phyloP scores from a whole-genome alignment of 805 yeast genomes.

The Myxozyma mucilagina region DNA sequence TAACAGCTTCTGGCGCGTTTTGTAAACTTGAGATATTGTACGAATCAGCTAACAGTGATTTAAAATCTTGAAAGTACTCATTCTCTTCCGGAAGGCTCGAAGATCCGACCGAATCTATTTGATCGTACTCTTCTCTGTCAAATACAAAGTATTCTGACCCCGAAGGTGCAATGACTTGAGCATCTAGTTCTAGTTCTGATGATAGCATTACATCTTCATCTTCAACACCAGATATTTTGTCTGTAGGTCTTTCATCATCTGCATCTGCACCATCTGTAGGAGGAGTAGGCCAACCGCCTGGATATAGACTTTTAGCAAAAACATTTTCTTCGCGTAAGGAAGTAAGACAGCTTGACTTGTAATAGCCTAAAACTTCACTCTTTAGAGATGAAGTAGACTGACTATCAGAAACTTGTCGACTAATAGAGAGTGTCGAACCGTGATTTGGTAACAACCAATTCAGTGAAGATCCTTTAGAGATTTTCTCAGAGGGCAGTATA shows the following conservation, averaged over 20 bases:
- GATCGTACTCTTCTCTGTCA: background rate
- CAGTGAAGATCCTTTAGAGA: background rate
- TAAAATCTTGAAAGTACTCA: constrained; percentile 16
- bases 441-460: background rate
- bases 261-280: background rate
- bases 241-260: background rate
- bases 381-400: too few relatives aligned
- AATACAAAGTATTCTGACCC: constrained; percentile 22
- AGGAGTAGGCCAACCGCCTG: constrained; percentile 6
- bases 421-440: background rate
- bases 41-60: constrained; percentile 1
- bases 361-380: too few relatives aligned
- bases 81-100: too few relatives aligned
- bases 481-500: background rate
- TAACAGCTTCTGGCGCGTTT: background rate
- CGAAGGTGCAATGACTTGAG: constrained; percentile 18
- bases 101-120: background rate
- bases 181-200: constrained; percentile 18
- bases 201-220: constrained; percentile 11
- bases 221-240: background rate
- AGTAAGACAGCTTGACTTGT: too few relatives aligned
- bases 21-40: background rate
- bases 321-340: background rate
- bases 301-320: background rate
- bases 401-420: too few relatives aligned